These are phyloP conservation scores for Verticillium nubilum DNA, from an alignment of 2,329 filamentous ascomycete species.

Conservation along the genomic window DNA sequence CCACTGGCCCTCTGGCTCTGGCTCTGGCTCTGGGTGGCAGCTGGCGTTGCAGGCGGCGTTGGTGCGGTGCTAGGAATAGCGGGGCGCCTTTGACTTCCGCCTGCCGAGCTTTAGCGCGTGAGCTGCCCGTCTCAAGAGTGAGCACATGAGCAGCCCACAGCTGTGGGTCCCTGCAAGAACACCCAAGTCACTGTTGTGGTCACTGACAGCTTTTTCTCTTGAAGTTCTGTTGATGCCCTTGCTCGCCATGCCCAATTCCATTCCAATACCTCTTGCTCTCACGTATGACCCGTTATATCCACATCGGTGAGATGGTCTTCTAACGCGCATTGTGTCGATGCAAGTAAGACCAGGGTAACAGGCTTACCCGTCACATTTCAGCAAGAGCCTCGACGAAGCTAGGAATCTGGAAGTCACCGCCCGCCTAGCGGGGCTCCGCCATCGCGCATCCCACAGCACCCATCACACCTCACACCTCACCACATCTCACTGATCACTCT, in stretches of 20 bases:
- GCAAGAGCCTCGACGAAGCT: not conserved
- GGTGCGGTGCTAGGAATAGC: not conserved
- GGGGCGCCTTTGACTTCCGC: constrained; percentile 22
- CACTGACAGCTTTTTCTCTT: not conserved
- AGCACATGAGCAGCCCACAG: constrained; percentile 42
- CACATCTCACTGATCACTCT: not conserved
- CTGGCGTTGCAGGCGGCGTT: not conserved
- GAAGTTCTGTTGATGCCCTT: not conserved
- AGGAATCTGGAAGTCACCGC: not conserved
- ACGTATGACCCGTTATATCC: too few relatives aligned
- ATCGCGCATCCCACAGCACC: too few relatives aligned
- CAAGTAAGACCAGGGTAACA: not conserved
- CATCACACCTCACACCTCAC: not conserved
- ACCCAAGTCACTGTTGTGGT: constrained; percentile 3
- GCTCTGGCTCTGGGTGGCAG: not conserved
- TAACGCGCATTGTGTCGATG: not conserved
- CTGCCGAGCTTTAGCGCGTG: constrained; percentile 34
- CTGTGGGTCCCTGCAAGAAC: constrained; percentile 24
- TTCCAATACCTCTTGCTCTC: not conserved
- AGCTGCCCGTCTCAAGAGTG: constrained; percentile 33
- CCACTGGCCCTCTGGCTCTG: too few relatives aligned
- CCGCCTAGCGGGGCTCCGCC: not conserved
- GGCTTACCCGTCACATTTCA: not conserved
- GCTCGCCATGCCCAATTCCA: not conserved
- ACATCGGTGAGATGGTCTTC: not conserved